Evolutionary conservation across 768 basidiomycete genomes (phyloP).

Genomic region (Serendipita sp.): DNA sequence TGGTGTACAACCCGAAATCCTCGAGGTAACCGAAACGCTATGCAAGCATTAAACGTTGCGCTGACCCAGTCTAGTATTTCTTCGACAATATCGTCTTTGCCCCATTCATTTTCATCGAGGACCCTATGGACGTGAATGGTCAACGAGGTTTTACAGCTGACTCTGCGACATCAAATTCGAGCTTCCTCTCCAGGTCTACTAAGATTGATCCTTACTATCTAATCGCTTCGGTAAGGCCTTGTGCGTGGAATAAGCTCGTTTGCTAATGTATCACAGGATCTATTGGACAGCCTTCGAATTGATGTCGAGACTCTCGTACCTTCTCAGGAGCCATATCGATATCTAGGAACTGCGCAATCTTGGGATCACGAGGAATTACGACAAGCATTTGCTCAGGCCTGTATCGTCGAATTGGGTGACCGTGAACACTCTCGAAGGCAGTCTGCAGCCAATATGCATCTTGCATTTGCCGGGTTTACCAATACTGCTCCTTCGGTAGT

Average conservation of each 20-base stretch:
- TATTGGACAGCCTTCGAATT: slow-evolving; percentile 51
- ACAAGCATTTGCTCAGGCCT: slow-evolving; percentile 43
- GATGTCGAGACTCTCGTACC: slow-evolving; percentile 46
- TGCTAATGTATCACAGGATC: slow-evolving; percentile 28
- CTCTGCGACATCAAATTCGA: slow-evolving; percentile 14
- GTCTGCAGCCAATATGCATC: slow-evolving; percentile 12
- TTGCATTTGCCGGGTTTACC: slow-evolving; percentile 11
- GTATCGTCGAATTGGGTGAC: slow-evolving; percentile 37
- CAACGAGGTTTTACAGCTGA: slow-evolving; percentile 31
- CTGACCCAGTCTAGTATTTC: slow-evolving; percentile 44
- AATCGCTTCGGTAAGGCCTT: slow-evolving; percentile 53
- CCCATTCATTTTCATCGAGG: slow-evolving; percentile 93
- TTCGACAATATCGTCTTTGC: slow-evolving; percentile 94
- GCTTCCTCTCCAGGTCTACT: slow-evolving; percentile 35
- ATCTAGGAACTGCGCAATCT: slow-evolving; percentile 43
- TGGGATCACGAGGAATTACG: slow-evolving; percentile 57
- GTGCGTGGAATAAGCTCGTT: slow-evolving; percentile 5
- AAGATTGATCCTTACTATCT: slow-evolving; percentile 88
- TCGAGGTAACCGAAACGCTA: slow-evolving; percentile 48
- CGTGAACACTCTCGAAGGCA: slow-evolving; percentile 28
- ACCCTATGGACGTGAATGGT: slow-evolving; percentile 56
- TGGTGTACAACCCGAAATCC: slow-evolving; percentile 62
- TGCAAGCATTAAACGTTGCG: neutral
- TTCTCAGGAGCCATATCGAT: slow-evolving; percentile 42
- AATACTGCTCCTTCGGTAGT: slow-evolving; percentile 8